These are phyloP conservation scores for Phytophthora crassamura DNA, from an alignment of 352 stramenopile genomes.

Conservation along the genomic window DNA sequence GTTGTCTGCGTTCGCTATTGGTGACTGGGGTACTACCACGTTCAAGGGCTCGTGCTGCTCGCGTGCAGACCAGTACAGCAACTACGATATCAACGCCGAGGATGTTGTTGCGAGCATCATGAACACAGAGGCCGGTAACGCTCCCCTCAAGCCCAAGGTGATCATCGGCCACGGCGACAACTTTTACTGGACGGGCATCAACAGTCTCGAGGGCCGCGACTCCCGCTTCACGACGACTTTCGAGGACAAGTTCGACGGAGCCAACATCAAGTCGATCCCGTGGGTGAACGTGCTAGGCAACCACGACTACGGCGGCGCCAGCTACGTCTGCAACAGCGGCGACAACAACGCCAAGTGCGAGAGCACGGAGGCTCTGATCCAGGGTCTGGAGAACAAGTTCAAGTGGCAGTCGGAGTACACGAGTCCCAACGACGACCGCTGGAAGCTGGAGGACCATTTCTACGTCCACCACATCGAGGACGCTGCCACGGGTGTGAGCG, in stretches of 20 bases:
- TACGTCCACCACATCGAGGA: constrained; percentile 23
- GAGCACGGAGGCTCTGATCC: constrained; percentile 12
- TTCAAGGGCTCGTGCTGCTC: constrained; percentile 28
- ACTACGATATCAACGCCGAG: constrained; percentile 31
- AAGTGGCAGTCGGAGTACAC: constrained; percentile 24
- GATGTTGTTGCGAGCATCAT: constrained; percentile 32
- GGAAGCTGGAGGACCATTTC: constrained; percentile 23
- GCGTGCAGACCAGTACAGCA: constrained; percentile 14
- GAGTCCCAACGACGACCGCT: constrained; percentile 25
- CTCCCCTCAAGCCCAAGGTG: constrained; percentile 18
- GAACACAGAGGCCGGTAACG: constrained; percentile 19
- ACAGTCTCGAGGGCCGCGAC: constrained; percentile 16
- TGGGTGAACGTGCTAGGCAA: constrained; percentile 28
- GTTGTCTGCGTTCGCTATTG: constrained; percentile 29
- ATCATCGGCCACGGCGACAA: constrained; percentile 34
- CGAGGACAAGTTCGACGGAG: constrained; percentile 23
- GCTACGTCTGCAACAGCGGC: constrained; percentile 20
- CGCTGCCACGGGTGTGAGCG: constrained; percentile 15
- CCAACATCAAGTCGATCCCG: constrained; percentile 19
- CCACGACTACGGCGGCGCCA: constrained; percentile 33
- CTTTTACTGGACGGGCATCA: constrained; percentile 39
- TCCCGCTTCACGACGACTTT: constrained; percentile 25
- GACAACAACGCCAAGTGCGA: constrained; percentile 15
- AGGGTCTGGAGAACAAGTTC: constrained; percentile 30
- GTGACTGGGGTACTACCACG: constrained; percentile 27